These are phyloP conservation scores for Wakefieldia striispora DNA, from an alignment of 768 basidiomycete species.

Conservation along the genomic window DNA sequence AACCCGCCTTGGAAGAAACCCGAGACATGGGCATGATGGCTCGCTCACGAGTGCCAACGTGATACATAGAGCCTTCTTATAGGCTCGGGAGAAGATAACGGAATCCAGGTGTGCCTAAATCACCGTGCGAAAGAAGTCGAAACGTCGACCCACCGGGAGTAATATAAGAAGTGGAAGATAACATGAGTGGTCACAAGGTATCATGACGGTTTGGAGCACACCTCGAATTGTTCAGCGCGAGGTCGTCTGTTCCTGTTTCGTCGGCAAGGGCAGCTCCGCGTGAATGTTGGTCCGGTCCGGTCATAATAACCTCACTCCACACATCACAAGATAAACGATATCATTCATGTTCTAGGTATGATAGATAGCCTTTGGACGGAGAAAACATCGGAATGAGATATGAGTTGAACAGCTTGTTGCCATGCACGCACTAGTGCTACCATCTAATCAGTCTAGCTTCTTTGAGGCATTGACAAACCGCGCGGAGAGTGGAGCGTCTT, in stretches of 20 bases:
- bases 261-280: too few species aligned
- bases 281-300: too few species aligned
- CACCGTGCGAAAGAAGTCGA: constrained; percentile 9
- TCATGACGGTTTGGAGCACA: background rate
- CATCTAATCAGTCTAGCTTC: constrained; percentile 25
- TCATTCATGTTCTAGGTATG: too few species aligned
- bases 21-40: constrained; percentile 2
- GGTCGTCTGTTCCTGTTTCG: too few species aligned
- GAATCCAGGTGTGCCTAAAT: background rate
- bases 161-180: constrained; percentile 4
- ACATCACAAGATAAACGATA: too few species aligned
- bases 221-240: background rate
- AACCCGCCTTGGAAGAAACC: constrained; percentile 7
- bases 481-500: constrained; percentile 15
- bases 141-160: background rate
- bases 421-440: background rate
- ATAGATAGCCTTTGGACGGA: too few species aligned
- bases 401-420: background rate
- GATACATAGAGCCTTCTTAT: constrained; percentile 3
- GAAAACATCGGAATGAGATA: too few species aligned
- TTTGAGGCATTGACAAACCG: constrained; percentile 28
- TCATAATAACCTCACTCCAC: too few species aligned
- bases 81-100: constrained; percentile 1
- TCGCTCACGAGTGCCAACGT: background rate
- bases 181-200: constrained; percentile 6